Evolutionary conservation across 2,329 filamentous ascomycete species (phyloP).

Genomic region (Exophiala phaeomuriformis): DNA sequence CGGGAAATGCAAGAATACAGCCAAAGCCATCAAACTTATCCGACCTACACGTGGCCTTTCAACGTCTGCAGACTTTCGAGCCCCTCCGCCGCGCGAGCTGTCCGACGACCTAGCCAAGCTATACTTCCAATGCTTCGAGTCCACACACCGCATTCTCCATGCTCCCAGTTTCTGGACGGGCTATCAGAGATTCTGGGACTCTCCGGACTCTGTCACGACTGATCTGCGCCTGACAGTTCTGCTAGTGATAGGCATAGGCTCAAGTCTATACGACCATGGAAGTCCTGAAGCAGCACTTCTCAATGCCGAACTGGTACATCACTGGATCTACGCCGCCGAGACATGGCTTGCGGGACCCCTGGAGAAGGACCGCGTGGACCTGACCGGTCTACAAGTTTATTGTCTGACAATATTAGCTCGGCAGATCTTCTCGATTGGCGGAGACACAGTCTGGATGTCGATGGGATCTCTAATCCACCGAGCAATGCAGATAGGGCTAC

Average conservation of each 20-base stretch:
- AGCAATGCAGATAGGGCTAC: conserved; percentile 32
- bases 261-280: conserved; percentile 1
- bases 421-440: conserved; percentile 30
- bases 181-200: conserved; percentile 29
- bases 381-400: conserved; percentile 33
- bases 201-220: conserved; percentile 17
- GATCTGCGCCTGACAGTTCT: conserved; percentile 31
- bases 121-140: conserved; percentile 27
- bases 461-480: conserved; percentile 28
- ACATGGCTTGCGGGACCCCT: conserved; percentile 34
- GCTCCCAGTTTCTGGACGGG: conserved; percentile 29
- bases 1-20: conserved; percentile 27
- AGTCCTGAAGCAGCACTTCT: not conserved
- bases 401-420: conserved; percentile 33
- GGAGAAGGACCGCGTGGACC: conserved; percentile 28
- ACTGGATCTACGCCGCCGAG: conserved; percentile 33
- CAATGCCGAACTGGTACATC: not conserved
- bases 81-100: conserved; percentile 6
- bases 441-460: conserved; percentile 33
- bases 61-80: conserved; percentile 1
- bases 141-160: conserved; percentile 32
- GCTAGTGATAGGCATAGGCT: conserved; percentile 34
- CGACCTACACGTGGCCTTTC: conserved; percentile 20
- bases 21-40: conserved; percentile 24
- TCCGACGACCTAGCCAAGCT: conserved; percentile 10